Conservation (phyloP, 2,329 filamentous ascomycete genomes). For the Cordyceps fumosorosea region DNA sequence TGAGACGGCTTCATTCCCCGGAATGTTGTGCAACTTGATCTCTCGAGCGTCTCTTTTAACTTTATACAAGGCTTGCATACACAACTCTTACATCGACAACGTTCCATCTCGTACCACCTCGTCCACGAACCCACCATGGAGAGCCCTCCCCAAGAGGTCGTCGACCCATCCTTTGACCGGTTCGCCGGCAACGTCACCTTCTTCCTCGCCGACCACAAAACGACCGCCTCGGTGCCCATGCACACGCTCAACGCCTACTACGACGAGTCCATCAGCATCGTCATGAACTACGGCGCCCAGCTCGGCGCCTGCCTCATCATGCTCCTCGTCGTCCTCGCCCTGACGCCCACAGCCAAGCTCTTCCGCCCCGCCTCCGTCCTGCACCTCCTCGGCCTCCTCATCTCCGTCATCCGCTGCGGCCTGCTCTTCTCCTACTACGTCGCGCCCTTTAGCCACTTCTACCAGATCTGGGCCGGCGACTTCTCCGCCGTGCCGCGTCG, state of each 20-base stretch:
- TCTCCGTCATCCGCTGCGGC: slow-evolving; percentile 54
- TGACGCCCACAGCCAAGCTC: slow-evolving; percentile 62
- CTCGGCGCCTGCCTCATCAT: slow-evolving; percentile 62
- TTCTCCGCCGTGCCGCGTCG: slow-evolving; percentile 36
- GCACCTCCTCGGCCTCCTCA: slow-evolving; percentile 53
- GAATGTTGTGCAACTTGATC: no score
- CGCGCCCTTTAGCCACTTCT: slow-evolving; percentile 54
- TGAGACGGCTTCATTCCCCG: no score
- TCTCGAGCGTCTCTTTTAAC: not conserved
- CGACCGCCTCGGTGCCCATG: slow-evolving; percentile 27
- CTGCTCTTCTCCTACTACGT: slow-evolving; percentile 55
- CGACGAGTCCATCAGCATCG: slow-evolving; percentile 27
- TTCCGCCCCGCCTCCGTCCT: slow-evolving; percentile 57
- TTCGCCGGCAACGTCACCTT: slow-evolving; percentile 31
- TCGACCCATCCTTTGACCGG: slow-evolving; percentile 26
- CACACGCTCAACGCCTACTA: slow-evolving; percentile 26
- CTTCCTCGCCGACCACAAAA: slow-evolving; percentile 26
- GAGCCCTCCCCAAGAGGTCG: not conserved
- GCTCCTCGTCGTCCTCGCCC: slow-evolving; percentile 56
- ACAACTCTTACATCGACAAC: not conserved
- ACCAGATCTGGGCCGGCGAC: slow-evolving; percentile 52
- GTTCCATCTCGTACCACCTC: not conserved
- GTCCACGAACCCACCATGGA: not conserved
- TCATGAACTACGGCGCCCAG: slow-evolving; percentile 63
- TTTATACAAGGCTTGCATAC: not conserved